Conservation (phyloP, 1,284 basidiomycete genomes). For the Golubevia pallescens region DNA sequence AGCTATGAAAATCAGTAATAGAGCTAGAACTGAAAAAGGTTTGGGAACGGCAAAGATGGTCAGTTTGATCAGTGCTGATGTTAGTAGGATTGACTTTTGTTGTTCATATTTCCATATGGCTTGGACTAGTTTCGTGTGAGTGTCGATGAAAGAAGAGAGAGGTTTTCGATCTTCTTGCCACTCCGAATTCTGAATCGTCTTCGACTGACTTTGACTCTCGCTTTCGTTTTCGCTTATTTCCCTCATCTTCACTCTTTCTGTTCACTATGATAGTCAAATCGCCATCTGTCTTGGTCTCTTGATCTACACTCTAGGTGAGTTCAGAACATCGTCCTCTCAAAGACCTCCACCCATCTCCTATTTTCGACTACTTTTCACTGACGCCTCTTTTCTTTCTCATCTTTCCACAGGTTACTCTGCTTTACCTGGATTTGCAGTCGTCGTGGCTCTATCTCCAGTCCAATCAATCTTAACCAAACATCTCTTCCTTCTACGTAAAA, state of each 20-base stretch:
- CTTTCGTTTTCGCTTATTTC: too few relatives aligned
- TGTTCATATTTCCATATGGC: constrained; percentile 32
- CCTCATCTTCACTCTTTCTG: too few relatives aligned
- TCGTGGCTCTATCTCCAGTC: constrained; percentile 23
- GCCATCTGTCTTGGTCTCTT: constrained; percentile 25
- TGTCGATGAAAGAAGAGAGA: too few relatives aligned
- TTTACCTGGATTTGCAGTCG: constrained; percentile 26
- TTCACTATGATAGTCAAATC: constrained; percentile 13
- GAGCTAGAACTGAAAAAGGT: constrained; percentile 17
- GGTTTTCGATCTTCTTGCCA: too few relatives aligned
- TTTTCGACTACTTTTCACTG: constrained; percentile 37
- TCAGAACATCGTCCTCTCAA: neutral
- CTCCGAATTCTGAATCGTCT: too few relatives aligned
- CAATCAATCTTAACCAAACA: constrained; percentile 27
- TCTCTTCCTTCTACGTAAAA: constrained; percentile 27
- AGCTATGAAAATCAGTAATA: constrained; percentile 18
- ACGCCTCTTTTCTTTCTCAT: constrained; percentile 39
- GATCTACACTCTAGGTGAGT: constrained; percentile 14
- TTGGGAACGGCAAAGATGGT: constrained; percentile 28
- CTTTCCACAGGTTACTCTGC: constrained; percentile 14
- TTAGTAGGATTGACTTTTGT: constrained; percentile 26
- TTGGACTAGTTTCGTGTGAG: constrained; percentile 22
- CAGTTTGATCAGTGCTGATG: constrained; percentile 28
- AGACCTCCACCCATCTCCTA: neutral
- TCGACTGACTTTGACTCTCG: too few relatives aligned